Conservation (phyloP, 768 basidiomycete species). For the Boletellus emodensis region DNA sequence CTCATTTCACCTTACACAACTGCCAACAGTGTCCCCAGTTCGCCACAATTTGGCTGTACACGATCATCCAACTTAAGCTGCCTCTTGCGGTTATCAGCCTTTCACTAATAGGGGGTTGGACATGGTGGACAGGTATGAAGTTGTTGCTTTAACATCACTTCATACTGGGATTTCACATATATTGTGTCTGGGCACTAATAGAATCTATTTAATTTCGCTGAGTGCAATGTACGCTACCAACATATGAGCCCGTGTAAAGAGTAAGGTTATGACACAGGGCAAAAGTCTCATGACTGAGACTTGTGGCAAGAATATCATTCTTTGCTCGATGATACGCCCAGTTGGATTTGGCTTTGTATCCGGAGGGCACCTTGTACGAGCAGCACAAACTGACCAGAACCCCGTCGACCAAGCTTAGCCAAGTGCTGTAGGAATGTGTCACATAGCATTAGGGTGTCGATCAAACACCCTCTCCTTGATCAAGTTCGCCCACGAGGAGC, state of each 20-base stretch:
- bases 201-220: neutral
- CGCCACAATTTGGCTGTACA: conserved; percentile 75
- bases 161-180: neutral
- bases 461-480: conserved; percentile 56
- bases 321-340: conserved; percentile 81
- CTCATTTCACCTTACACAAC: neutral
- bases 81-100: conserved; percentile 58
- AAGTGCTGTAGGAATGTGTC: neutral
- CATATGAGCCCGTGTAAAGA: neutral
- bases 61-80: conserved; percentile 66
- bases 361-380: conserved; percentile 77
- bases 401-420: neutral
- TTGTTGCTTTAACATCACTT: conserved; percentile 29
- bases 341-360: conserved; percentile 55
- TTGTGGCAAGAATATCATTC: conserved; percentile 27
- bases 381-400: conserved; percentile 26
- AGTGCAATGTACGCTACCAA: conserved; percentile 11
- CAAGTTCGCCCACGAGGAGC: conserved; percentile 55
- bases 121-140: conserved; percentile 61
- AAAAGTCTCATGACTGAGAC: neutral
- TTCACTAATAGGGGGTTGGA: conserved; percentile 47
- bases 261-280: neutral
- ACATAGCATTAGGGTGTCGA: neutral
- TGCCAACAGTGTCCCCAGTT: conserved; percentile 63
- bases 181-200: neutral